A percentile compares a stretch with the other conserved stretches of the same genome.
Evolutionary conservation across 352 stramenopile species (phyloP).

Genomic region (Globisporangium emineosum): DNA sequence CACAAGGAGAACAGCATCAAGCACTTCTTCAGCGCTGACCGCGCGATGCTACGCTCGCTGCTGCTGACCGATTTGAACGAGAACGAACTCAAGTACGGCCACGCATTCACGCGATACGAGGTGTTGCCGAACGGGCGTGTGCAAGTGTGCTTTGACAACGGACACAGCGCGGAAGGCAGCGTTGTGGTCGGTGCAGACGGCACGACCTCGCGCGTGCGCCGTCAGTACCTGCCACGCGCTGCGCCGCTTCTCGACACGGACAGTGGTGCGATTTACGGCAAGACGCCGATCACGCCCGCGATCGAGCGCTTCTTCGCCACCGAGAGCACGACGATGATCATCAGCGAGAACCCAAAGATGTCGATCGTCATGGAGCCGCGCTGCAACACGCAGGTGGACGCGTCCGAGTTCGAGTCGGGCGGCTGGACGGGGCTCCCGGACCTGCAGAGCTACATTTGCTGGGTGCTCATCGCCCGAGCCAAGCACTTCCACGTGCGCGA

Average conservation of each 20-base stretch:
- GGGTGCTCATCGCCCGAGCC: conserved; percentile 51
- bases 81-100: conserved; percentile 44
- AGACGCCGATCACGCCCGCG: conserved; percentile 45
- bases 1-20: conserved; percentile 11
- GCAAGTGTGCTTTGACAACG: conserved; percentile 49
- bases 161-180: conserved; percentile 33
- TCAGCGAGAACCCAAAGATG: conserved; percentile 45
- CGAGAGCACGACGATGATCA: conserved; percentile 48
- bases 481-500: conserved; percentile 40
- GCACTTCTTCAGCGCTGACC: conserved; percentile 40
- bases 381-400: conserved; percentile 28
- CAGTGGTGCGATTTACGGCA: conserved; percentile 64
- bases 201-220: conserved; percentile 54
- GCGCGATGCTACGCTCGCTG: conserved; percentile 36
- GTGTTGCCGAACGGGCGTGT: conserved; percentile 38
- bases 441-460: conserved; percentile 59
- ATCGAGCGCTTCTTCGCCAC: conserved; percentile 49
- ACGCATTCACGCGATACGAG: conserved; percentile 50
- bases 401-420: conserved; percentile 22
- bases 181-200: conserved; percentile 55
- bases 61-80: conserved; percentile 46
- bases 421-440: conserved; percentile 20
- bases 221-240: conserved; percentile 45
- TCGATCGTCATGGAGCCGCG: conserved; percentile 58
- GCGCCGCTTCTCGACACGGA: conserved; percentile 57